Evolutionary conservation across 331 rosid genomes (phyloP).

Genomic region (Quercus lobata): DNA sequence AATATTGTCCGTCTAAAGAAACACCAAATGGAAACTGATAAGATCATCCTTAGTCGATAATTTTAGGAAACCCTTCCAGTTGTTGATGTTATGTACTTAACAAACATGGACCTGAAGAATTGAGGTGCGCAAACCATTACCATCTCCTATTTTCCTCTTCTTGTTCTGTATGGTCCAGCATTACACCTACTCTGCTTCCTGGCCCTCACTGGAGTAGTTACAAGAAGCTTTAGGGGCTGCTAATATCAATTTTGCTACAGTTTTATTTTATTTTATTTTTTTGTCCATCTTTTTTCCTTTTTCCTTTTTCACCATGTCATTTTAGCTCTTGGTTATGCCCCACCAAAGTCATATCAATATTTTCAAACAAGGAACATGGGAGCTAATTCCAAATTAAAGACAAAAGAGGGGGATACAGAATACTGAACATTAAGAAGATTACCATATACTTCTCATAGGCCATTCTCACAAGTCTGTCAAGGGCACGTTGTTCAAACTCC

Average conservation of each 20-base stretch:
- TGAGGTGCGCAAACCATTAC: neutral
- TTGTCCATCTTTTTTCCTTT: neutral
- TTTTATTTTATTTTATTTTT: neutral
- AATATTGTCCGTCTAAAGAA: neutral
- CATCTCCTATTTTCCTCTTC: neutral
- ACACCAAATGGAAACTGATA: neutral
- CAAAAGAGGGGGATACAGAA: slow-evolving; percentile 1
- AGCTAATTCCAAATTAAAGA: neutral
- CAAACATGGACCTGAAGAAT: neutral
- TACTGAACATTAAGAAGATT: slow-evolving; percentile 19
- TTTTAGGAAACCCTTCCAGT: neutral
- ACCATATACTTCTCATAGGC: slow-evolving; percentile 85
- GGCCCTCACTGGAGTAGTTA: neutral
- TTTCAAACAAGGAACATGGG: neutral
- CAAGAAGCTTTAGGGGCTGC: neutral
- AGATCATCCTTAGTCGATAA: neutral
- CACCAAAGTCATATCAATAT: neutral
- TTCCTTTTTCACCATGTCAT: neutral
- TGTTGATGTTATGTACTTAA: neutral
- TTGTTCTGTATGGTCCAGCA: neutral
- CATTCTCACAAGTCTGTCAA: slow-evolving; percentile 71
- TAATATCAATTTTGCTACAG: neutral
- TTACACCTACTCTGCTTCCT: neutral
- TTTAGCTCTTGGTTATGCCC: neutral
- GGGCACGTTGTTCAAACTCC: slow-evolving; percentile 73